phyloP scores from a whole-genome alignment of 2,329 filamentous ascomycete species.

The Pleomassaria siparia region DNA sequence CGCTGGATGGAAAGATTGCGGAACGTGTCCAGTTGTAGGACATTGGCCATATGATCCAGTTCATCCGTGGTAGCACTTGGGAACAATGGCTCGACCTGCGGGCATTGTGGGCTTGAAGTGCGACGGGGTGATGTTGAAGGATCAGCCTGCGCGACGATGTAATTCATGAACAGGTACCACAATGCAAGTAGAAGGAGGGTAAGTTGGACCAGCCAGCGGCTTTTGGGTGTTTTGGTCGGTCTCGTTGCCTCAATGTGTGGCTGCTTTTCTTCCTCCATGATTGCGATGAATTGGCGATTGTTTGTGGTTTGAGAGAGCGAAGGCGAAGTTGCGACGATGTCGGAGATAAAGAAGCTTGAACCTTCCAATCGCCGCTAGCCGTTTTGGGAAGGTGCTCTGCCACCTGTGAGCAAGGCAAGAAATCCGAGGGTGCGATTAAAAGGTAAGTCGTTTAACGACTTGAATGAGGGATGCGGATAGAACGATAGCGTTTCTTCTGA shows the following conservation, averaged over 20 bases:
- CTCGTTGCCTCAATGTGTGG: neutral
- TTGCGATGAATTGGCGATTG: neutral
- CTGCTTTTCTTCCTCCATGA: neutral
- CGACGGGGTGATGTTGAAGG: neutral
- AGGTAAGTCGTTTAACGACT: too few relatives aligned
- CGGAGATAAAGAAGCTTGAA: neutral
- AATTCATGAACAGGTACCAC: neutral
- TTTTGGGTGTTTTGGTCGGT: neutral
- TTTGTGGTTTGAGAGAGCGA: neutral
- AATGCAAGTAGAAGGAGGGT: neutral
- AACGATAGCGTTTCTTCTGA: too few relatives aligned
- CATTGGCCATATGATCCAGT: constrained; percentile 30
- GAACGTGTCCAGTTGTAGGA: constrained; percentile 30
- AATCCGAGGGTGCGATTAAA: too few relatives aligned
- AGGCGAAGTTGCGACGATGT: neutral
- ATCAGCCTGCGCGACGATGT: neutral
- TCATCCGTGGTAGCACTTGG: constrained; percentile 26
- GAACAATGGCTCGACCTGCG: constrained; percentile 31
- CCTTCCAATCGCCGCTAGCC: neutral
- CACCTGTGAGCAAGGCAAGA: too few relatives aligned
- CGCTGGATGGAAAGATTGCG: constrained; percentile 34
- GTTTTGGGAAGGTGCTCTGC: neutral
- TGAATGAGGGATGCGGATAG: too few relatives aligned
- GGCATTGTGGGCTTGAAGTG: constrained; percentile 20
- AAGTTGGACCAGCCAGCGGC: neutral